Evolutionary conservation across 1,139 yeast species (phyloP).

Genomic region (Pneumocystis wakefieldiae): DNA sequence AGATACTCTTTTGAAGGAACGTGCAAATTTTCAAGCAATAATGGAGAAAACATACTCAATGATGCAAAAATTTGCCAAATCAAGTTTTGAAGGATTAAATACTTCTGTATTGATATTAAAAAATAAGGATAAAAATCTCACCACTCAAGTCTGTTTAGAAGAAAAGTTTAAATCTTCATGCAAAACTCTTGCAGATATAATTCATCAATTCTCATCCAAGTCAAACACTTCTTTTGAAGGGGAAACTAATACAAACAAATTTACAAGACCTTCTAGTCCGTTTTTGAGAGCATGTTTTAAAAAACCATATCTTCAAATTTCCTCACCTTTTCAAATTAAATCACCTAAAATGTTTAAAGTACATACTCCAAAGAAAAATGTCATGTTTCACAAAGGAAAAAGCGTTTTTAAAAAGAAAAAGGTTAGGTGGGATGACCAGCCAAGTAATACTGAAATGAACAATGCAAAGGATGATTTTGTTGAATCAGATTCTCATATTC

Average conservation of each 20-base stretch:
- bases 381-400: not conserved
- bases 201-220: not conserved
- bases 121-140: not conserved
- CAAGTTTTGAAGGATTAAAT: not conserved
- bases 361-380: not conserved
- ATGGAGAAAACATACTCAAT: not conserved
- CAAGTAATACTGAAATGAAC: not conserved
- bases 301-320: not conserved
- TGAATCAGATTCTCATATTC: not conserved
- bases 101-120: not conserved
- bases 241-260: not conserved
- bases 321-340: not conserved
- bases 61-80: not conserved
- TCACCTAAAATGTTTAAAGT: not conserved
- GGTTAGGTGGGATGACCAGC: not conserved
- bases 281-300: not conserved
- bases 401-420: not conserved
- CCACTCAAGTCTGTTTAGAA: not conserved
- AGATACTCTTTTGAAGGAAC: not conserved
- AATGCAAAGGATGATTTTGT: not conserved
- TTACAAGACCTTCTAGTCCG: not conserved
- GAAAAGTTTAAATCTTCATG: not conserved
- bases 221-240: not conserved
- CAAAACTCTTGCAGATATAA: not conserved
- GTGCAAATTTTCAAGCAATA: not conserved